A percentile compares a stretch with the other conserved stretches of the same genome.
Conservation (phyloP, 1,284 basidiomycete genomes). For the Pseudozyma pruni region DNA sequence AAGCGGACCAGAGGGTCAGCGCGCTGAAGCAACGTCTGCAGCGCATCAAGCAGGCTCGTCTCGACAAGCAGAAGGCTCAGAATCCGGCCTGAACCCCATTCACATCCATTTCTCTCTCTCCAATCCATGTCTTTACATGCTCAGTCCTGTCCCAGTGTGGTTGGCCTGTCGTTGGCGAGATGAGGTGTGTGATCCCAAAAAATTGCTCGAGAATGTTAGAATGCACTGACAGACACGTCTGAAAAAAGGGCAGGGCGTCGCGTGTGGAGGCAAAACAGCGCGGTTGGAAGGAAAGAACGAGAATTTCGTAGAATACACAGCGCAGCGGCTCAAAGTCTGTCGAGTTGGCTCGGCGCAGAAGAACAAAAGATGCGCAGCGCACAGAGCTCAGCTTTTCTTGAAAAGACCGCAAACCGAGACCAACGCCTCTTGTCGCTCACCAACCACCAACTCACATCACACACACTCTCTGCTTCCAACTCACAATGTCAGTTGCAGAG, state of each 20-base stretch:
- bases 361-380: neutral
- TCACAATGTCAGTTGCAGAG: slow-evolving; percentile 62
- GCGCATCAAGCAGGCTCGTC: slow-evolving; percentile 43
- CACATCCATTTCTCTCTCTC: neutral
- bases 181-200: neutral
- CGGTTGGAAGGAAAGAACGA: slow-evolving; percentile 34
- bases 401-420: too few relatives aligned
- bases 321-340: too few relatives aligned
- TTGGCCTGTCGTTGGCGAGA: neutral
- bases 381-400: neutral
- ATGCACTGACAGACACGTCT: neutral
- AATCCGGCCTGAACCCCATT: slow-evolving; percentile 8
- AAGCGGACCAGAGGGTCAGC: slow-evolving; percentile 53
- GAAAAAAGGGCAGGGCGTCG: neutral
- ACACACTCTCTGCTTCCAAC: neutral
- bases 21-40: slow-evolving; percentile 45
- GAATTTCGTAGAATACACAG: slow-evolving; percentile 34
- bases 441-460: neutral
- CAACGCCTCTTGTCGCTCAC: neutral
- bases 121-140: neutral
- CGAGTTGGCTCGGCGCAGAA: neutral
- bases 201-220: neutral
- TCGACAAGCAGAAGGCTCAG: slow-evolving; percentile 27
- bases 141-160: neutral
- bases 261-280: slow-evolving; percentile 31